phyloP scores from a whole-genome alignment of 2,329 filamentous ascomycete genomes.

The Colletotrichum sp. region DNA sequence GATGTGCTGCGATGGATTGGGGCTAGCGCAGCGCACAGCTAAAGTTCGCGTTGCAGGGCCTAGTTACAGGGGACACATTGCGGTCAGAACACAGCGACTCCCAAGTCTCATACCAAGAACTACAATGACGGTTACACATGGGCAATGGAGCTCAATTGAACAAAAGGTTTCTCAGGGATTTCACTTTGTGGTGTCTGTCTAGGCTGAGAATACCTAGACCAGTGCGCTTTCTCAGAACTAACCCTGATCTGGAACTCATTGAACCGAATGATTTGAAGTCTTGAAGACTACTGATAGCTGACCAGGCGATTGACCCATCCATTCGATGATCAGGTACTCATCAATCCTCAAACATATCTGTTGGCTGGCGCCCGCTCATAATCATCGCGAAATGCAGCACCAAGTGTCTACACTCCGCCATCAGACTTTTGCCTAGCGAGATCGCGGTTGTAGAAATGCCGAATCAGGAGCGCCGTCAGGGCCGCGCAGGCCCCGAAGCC shows the following conservation, averaged over 20 bases:
- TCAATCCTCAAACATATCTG: background rate
- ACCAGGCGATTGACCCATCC: background rate
- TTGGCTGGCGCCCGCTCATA: background rate
- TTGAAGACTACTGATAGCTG: background rate
- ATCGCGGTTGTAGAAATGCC: conserved; percentile 26
- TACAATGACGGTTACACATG: background rate
- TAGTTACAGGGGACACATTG: background rate
- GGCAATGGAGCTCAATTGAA: rapidly evolving
- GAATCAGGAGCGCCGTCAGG: conserved; percentile 23
- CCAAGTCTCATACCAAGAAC: background rate
- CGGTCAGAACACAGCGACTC: background rate
- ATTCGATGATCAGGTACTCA: background rate
- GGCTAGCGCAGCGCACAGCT: background rate
- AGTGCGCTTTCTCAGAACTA: background rate
- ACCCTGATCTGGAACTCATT: background rate
- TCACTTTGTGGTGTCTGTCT: background rate
- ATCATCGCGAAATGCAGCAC: background rate
- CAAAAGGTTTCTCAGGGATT: rapidly evolving
- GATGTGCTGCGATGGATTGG: background rate
- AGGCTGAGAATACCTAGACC: background rate
- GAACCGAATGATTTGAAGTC: background rate
- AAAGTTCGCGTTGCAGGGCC: background rate
- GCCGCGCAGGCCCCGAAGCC: conserved; percentile 25
- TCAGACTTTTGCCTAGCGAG: background rate
- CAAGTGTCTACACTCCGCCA: background rate